These are phyloP conservation scores for Boletus pseudo-olivaceus DNA, from an alignment of 768 basidiomycete species.

Conservation along the genomic window DNA sequence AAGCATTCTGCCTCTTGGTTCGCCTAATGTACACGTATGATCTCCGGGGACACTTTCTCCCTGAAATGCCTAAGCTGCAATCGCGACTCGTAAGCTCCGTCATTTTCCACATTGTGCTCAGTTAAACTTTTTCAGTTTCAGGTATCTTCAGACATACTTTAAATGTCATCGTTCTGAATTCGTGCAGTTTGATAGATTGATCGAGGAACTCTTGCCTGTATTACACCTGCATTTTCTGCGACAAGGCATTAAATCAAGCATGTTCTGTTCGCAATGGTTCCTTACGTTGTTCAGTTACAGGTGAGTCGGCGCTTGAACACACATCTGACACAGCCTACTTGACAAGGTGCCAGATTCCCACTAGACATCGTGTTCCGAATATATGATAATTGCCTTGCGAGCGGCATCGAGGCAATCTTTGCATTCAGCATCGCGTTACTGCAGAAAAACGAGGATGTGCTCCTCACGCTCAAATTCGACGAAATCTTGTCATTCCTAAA, in stretches of 20 bases:
- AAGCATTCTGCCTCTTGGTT: constrained; percentile 94
- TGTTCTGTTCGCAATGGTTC: constrained; percentile 99
- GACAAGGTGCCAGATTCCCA: constrained; percentile 64
- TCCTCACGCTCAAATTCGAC: constrained; percentile 86
- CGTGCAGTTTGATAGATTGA: constrained; percentile 81
- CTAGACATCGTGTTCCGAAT: constrained; percentile 93
- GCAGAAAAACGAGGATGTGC: constrained; percentile 78
- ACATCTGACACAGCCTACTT: not conserved
- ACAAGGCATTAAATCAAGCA: constrained; percentile 94
- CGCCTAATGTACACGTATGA: constrained; percentile 96
- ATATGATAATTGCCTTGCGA: constrained; percentile 94
- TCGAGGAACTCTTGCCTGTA: constrained; percentile 91
- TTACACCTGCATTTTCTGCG: constrained; percentile 91
- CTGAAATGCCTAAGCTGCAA: constrained; percentile 98
- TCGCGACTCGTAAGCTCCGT: constrained; percentile 67
- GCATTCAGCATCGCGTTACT: constrained; percentile 87
- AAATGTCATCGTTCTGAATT: constrained; percentile 15
- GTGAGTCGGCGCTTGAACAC: constrained; percentile 37
- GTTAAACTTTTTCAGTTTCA: constrained; percentile 47
- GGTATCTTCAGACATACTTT: constrained; percentile 36
- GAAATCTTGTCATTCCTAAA: constrained; percentile 85
- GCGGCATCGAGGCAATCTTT: constrained; percentile 96
- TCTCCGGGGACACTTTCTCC: constrained; percentile 93
- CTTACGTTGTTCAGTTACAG: constrained; percentile 95
- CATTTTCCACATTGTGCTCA: not conserved